These are phyloP conservation scores for Trametes coccinea DNA, from an alignment of 768 basidiomycete genomes.

Conservation along the genomic window DNA sequence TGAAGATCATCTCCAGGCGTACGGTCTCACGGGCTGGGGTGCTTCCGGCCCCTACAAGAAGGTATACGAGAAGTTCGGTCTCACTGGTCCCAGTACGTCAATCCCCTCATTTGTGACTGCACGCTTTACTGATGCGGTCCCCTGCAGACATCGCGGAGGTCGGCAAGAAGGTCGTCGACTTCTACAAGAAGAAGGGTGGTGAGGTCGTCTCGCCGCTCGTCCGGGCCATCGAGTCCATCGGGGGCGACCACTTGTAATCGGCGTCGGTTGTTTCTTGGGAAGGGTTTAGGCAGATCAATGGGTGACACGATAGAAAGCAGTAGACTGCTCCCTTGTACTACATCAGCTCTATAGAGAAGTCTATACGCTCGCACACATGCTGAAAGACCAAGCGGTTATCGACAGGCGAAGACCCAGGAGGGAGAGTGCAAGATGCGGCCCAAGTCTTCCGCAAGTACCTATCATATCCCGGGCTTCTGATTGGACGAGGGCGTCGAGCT, in stretches of 20 bases:
- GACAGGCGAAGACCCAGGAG: neutral
- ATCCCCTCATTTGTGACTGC: neutral
- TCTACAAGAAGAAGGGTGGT: conserved; percentile 81
- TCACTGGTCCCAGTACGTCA: conserved; percentile 70
- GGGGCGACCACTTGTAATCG: conserved; percentile 10
- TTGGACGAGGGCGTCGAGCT: neutral
- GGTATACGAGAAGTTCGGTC: conserved; percentile 89
- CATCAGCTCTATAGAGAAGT: conserved; percentile 7
- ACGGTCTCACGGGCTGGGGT: conserved; percentile 75
- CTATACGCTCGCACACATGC: neutral
- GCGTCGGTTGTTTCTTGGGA: neutral
- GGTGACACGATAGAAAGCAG: conserved; percentile 18
- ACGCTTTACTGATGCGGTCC: conserved; percentile 5
- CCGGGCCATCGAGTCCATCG: conserved; percentile 56
- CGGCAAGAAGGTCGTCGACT: conserved; percentile 82
- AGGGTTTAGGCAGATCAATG: neutral
- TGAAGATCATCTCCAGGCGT: conserved; percentile 50
- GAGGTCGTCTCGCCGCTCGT: conserved; percentile 72
- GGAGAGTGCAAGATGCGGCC: neutral
- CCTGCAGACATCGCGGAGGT: conserved; percentile 69
- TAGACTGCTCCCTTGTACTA: conserved; percentile 14
- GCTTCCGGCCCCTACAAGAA: conserved; percentile 88
- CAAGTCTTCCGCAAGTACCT: neutral
- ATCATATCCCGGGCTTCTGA: neutral
- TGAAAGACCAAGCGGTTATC: neutral